Evolutionary conservation across 2,329 filamentous ascomycete species (phyloP).

Genomic region (Claviceps purpurea): DNA sequence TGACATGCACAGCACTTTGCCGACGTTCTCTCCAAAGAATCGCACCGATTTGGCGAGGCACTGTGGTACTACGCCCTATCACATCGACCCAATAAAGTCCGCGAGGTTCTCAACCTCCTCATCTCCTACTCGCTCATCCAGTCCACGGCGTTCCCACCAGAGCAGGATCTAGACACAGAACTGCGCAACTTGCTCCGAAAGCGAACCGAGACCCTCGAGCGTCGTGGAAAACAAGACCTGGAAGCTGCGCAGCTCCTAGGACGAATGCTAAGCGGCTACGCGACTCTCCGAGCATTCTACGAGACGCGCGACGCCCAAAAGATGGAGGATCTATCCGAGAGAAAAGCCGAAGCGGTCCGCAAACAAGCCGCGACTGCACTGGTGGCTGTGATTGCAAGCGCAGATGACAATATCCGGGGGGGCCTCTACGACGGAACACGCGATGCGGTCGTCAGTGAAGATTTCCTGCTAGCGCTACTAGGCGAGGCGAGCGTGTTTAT

Average conservation of each 20-base stretch:
- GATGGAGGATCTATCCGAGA: conserved; percentile 15
- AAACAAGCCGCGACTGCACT: conserved; percentile 60
- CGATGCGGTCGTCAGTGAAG: conserved; percentile 75
- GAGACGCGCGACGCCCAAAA: conserved; percentile 55
- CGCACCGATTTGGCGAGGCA: conserved; percentile 70
- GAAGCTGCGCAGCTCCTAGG: conserved; percentile 75
- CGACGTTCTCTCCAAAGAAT: conserved; percentile 57
- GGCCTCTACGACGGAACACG: conserved; percentile 73
- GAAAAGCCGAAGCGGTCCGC: conserved; percentile 44
- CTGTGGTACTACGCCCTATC: conserved; percentile 85
- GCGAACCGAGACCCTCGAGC: conserved; percentile 57
- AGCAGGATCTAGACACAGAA: conserved; percentile 57
- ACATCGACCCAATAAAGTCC: conserved; percentile 64
- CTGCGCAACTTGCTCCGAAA: conserved; percentile 57
- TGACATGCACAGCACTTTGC: conserved; percentile 47
- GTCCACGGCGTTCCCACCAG: conserved; percentile 64
- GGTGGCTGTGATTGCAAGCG: conserved; percentile 70
- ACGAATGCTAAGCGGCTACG: conserved; percentile 80
- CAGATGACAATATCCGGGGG: conserved; percentile 81
- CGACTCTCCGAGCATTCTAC: conserved; percentile 81
- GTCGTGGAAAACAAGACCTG: conserved; percentile 59
- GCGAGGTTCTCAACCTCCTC: conserved; percentile 72
- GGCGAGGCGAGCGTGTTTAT: conserved; percentile 74
- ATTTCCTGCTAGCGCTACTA: conserved; percentile 70
- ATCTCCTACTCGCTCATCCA: conserved; percentile 80